Conservation (phyloP, 1,284 basidiomycete species). For the Cutaneotrichosporon sp. region DNA sequence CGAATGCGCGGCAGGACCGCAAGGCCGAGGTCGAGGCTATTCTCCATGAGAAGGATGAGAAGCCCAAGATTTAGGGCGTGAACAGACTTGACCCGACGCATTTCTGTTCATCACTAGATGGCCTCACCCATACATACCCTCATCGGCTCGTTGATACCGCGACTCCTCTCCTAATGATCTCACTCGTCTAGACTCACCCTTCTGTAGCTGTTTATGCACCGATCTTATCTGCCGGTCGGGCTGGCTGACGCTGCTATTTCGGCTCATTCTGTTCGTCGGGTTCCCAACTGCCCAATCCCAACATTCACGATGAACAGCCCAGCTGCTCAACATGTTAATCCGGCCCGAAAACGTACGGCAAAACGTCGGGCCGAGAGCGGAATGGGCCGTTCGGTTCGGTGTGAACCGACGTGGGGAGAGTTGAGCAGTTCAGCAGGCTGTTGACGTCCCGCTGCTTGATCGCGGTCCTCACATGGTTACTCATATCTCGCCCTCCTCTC, state of each 20-base stretch:
- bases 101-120: too few species aligned
- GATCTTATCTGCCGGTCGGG: not conserved
- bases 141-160: too few species aligned
- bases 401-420: too few species aligned
- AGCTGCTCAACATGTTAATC: too few species aligned
- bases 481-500: too few species aligned
- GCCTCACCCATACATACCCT: not conserved
- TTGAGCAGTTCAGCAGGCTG: not conserved
- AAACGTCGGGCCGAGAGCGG: not conserved
- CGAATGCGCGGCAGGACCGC: conserved; percentile 49
- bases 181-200: not conserved
- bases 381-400: not conserved
- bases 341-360: not conserved
- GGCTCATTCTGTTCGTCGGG: not conserved
- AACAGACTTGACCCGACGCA: too few species aligned
- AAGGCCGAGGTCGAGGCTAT: not conserved
- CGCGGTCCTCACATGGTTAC: too few species aligned
- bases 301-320: too few species aligned
- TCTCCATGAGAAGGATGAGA: not conserved
- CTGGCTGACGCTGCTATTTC: not conserved
- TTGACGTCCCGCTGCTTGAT: too few species aligned
- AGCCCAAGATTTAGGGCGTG: not conserved
- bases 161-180: not conserved
- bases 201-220: not conserved
- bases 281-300: too few species aligned